Evolutionary conservation across 441 rosid genomes (phyloP).

Genomic region (Corymbia calophylla): DNA sequence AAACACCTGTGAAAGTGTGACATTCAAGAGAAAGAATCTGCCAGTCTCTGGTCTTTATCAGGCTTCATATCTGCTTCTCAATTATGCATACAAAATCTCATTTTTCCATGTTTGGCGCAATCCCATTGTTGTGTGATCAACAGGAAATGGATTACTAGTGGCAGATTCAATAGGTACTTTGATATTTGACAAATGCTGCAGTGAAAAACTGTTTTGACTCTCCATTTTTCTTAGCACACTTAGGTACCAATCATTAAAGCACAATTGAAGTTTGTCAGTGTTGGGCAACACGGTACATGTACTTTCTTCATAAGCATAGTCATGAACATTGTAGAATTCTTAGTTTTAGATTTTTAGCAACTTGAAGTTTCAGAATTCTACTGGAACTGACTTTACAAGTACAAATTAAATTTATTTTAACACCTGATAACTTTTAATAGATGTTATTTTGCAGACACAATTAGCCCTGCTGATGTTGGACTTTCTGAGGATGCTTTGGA

Average conservation of each 20-base stretch:
- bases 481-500: slow-evolving; percentile 55
- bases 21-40: background rate
- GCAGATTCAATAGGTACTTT: background rate
- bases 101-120: background rate
- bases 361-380: background rate
- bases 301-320: background rate
- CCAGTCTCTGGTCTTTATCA: background rate
- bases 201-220: background rate
- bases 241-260: background rate
- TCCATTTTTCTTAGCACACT: background rate
- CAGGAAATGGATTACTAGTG: background rate
- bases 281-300: background rate
- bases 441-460: slow-evolving; percentile 42
- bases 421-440: background rate
- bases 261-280: background rate
- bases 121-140: background rate
- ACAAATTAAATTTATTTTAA: background rate
- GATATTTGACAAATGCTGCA: background rate
- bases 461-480: slow-evolving; percentile 74
- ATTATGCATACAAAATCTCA: background rate
- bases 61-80: background rate
- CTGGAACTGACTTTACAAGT: background rate
- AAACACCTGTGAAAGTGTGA: background rate
- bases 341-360: background rate
- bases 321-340: background rate